Base-by-base conservation (phyloP, 768 basidiomycete genomes). In the Lactifluus hygrophoroides region DNA sequence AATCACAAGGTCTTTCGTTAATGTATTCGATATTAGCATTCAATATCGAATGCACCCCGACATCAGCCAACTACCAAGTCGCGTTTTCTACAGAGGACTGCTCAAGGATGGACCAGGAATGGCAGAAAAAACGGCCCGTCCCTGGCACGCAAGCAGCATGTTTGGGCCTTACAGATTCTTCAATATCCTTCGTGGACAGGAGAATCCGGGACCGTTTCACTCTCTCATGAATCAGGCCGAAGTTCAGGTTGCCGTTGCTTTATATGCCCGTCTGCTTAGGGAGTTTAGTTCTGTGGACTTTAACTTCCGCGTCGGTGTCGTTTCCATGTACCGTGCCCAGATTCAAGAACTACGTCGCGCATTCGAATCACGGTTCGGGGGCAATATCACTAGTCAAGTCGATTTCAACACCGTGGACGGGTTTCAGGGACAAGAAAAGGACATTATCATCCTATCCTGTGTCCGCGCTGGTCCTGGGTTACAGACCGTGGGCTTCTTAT, bases 1-100 rank as follows among this genome's bases (percentile, higher is more conserved):
- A 38, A 21, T 30, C 47, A 40, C 9, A 23, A 28, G 21, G 40
- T 14, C 11, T 42, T 30, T 50, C 16, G n/a, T 43, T 19, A 25
- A 56, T 51, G 38, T 14, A 54, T 32, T 52, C 35, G 19, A 28
- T 54, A 32, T 58, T 58, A 97, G 95, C 65, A 98, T 99, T 42
- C 96, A 99, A 73, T 99, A 99, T 69, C 94, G 96, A 64, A 99
- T 99, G 96, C 94, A 99, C 68, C 95, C 95, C 1, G 85, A 90
- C 51, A 97, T 98, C 68, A 95, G 93, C 61, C 76, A 76, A 51
- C 79, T 99, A 17, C 96, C 96, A 0, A 96, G 94, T 58, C 78
- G 77, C 46, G 72, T 93, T 2, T 99, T 99, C 73, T 99, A 99
- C 68, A 74, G 84, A 53, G 83, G 84, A 7, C 77, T 80, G 35